Conservation (phyloP, 768 basidiomycete species). For the Tubosaeta sp. region DNA sequence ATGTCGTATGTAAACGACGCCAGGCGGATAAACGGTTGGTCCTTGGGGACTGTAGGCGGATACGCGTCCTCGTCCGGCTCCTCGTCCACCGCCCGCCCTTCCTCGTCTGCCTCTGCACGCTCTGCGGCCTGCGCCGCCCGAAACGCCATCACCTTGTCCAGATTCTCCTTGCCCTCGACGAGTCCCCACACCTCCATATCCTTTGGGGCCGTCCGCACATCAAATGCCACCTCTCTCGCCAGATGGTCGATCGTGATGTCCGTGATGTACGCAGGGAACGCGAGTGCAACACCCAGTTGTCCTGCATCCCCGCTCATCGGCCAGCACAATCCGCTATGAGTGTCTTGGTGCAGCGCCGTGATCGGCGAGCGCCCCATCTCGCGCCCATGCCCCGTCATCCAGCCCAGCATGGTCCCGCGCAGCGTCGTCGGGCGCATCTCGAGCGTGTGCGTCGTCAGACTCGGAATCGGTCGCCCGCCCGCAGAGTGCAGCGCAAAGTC, state of each 20-base stretch:
- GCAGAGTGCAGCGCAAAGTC: slow-evolving; percentile 86
- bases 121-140: slow-evolving; percentile 39
- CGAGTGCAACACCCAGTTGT: slow-evolving; percentile 78
- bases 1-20: slow-evolving; percentile 66
- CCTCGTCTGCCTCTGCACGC: slow-evolving; percentile 34
- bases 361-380: slow-evolving; percentile 78
- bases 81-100: slow-evolving; percentile 14
- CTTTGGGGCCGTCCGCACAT: slow-evolving; percentile 75
- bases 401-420: slow-evolving; percentile 44
- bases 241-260: slow-evolving; percentile 88
- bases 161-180: slow-evolving; percentile 73
- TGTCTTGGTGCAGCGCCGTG: slow-evolving; percentile 83
- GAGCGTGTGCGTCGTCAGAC: slow-evolving; percentile 77
- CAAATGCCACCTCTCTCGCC: slow-evolving; percentile 74
- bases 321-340: slow-evolving; percentile 87
- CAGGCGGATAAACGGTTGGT: slow-evolving; percentile 56
- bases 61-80: slow-evolving; percentile 36
- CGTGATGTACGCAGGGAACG: slow-evolving; percentile 49
- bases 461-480: slow-evolving; percentile 77
- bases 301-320: slow-evolving; percentile 78
- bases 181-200: slow-evolving; percentile 91
- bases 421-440: slow-evolving; percentile 56
- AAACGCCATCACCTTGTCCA: slow-evolving; percentile 57
- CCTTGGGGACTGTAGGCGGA: slow-evolving; percentile 45
- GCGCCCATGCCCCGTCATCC: slow-evolving; percentile 58